phyloP scores from a whole-genome alignment of 108 stramenopile genomes.

The Cylindrotheca closterium region DNA sequence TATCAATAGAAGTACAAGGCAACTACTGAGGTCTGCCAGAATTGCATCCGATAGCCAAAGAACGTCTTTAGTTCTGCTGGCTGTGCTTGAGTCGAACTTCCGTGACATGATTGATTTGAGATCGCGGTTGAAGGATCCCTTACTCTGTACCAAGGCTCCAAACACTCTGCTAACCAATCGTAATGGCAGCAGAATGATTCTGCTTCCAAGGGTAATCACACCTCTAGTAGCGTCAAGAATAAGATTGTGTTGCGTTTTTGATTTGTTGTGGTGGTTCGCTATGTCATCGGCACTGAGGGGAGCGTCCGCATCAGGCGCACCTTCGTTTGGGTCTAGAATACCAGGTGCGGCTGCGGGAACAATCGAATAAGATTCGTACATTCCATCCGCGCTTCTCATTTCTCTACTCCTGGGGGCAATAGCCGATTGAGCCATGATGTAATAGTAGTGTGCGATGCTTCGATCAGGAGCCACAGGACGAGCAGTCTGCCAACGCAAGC shows the following conservation, averaged over 20 bases:
- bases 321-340: neutral
- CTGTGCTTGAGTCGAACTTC: conserved; percentile 9
- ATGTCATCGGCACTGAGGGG: neutral
- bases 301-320: neutral
- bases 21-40: conserved; percentile 59
- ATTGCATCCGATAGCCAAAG: conserved; percentile 72
- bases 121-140: conserved; percentile 1
- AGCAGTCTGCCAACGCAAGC: conserved; percentile 54
- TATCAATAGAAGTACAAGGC: conserved; percentile 52
- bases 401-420: conserved; percentile 41
- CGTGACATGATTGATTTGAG: neutral
- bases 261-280: neutral
- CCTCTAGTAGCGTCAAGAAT: conserved; percentile 71
- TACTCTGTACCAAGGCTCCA: conserved; percentile 15
- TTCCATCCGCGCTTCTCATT: conserved; percentile 62
- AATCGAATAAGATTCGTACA: conserved; percentile 67
- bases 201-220: conserved; percentile 51
- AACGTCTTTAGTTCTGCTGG: conserved; percentile 61
- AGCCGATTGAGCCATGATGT: conserved; percentile 47
- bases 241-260: conserved; percentile 27
- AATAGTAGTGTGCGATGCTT: conserved; percentile 60
- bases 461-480: conserved; percentile 62
- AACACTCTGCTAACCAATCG: conserved; percentile 65
- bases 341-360: conserved; percentile 52
- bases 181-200: conserved; percentile 72